These are phyloP conservation scores for Celoporthe dispersa DNA, from an alignment of 2,329 filamentous ascomycete species.

Conservation along the genomic window DNA sequence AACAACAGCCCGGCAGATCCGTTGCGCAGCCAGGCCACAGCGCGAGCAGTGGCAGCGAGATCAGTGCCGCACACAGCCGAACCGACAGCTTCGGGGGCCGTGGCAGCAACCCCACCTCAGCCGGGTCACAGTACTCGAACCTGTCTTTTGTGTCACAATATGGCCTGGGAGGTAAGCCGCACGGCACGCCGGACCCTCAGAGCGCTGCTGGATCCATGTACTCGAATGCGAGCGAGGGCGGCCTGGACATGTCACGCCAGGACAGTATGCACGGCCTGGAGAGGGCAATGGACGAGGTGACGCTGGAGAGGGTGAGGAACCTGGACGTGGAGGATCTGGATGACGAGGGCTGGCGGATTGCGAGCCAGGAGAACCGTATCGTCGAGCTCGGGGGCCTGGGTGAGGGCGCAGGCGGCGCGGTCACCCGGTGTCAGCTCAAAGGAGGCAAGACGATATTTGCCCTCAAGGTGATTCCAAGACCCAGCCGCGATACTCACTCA, in stretches of 20 bases:
- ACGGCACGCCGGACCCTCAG: slow-evolving; percentile 79
- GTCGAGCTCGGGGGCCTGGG: slow-evolving; percentile 87
- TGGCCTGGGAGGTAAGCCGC: slow-evolving; percentile 68
- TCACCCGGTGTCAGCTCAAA: slow-evolving; percentile 87
- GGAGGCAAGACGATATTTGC: slow-evolving; percentile 95
- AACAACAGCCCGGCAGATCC: slow-evolving; percentile 58
- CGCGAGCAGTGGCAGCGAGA: slow-evolving; percentile 78
- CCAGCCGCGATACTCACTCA: slow-evolving; percentile 10
- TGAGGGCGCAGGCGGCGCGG: slow-evolving; percentile 93
- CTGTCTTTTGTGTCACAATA: slow-evolving; percentile 78
- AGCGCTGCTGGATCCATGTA: slow-evolving; percentile 87
- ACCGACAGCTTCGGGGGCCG: slow-evolving; percentile 83
- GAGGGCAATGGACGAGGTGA: slow-evolving; percentile 74
- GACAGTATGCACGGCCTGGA: slow-evolving; percentile 78
- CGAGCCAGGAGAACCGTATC: slow-evolving; percentile 86
- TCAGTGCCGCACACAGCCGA: slow-evolving; percentile 77
- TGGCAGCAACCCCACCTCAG: slow-evolving; percentile 80
- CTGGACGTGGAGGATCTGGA: slow-evolving; percentile 94
- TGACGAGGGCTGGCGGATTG: slow-evolving; percentile 93
- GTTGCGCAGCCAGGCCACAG: slow-evolving; percentile 65
- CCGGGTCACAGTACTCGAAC: slow-evolving; percentile 84
- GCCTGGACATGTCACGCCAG: slow-evolving; percentile 79
- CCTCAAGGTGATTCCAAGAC: slow-evolving; percentile 70
- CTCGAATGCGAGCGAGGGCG: slow-evolving; percentile 78
- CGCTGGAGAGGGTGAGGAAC: slow-evolving; percentile 78